Percentiles rank a stretch among this genome's conserved stretches.
Conservation (phyloP, 495 filamentous ascomycete genomes). For the Aspergillus leporis region DNA sequence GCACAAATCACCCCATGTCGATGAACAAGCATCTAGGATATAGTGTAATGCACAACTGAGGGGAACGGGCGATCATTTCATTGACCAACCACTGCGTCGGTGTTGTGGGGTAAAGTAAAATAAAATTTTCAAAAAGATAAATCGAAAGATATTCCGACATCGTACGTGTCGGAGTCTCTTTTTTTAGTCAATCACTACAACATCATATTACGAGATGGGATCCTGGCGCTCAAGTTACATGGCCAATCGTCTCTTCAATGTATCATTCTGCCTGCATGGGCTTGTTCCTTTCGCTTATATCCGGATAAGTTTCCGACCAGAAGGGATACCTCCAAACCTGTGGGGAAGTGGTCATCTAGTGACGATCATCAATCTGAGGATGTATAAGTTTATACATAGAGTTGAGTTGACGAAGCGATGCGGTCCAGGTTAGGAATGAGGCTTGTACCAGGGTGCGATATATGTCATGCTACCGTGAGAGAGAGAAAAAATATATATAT, state of each 20-base stretch:
- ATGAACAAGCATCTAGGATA: constrained; percentile 3
- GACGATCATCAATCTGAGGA: not conserved
- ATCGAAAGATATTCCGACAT: not conserved
- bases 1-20: not conserved
- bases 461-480: too few species aligned
- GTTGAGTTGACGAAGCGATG: too few species aligned
- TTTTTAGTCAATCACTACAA: not conserved
- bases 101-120: not conserved
- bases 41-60: constrained; percentile 1
- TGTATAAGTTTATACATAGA: too few species aligned
- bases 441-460: too few species aligned
- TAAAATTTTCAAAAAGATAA: too few species aligned
- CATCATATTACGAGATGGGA: not conserved
- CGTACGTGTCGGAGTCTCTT: not conserved
- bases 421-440: not conserved
- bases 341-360: not conserved
- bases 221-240: not conserved
- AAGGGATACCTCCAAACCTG: not conserved
- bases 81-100: not conserved
- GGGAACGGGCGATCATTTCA: constrained; percentile 2
- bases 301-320: not conserved
- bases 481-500: too few species aligned
- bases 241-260: not conserved
- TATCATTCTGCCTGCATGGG: not conserved
- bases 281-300: not conserved